These are phyloP conservation scores for Saturnispora dispora DNA, from an alignment of 805 yeast genomes.

Conservation along the genomic window DNA sequence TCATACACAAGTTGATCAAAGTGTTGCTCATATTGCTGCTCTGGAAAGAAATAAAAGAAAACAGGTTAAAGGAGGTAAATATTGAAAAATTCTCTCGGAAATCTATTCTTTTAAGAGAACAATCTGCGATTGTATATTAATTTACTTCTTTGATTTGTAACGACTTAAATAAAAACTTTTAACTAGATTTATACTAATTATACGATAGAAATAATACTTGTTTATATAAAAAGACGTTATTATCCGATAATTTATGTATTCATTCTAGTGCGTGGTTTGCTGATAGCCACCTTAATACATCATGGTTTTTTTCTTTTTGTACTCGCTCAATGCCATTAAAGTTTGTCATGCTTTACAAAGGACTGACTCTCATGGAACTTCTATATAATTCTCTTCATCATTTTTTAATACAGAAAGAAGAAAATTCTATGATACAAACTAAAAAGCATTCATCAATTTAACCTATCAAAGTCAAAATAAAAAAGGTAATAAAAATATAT, in stretches of 20 bases:
- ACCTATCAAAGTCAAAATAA: too few species aligned
- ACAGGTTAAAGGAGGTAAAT: background rate
- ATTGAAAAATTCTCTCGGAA: background rate
- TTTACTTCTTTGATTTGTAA: background rate
- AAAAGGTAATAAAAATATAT: background rate
- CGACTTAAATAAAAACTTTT: background rate
- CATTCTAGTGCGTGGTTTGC: background rate
- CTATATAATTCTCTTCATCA: too few species aligned
- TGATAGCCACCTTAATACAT: too few species aligned
- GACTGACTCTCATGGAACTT: too few species aligned
- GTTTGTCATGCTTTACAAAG: too few species aligned
- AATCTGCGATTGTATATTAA: background rate
- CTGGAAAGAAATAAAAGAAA: constrained; percentile 68
- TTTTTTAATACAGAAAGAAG: too few species aligned
- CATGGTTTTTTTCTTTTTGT: too few species aligned
- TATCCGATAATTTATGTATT: background rate
- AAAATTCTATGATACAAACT: too few species aligned
- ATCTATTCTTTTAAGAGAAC: background rate
- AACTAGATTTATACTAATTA: background rate
- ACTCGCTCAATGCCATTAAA: too few species aligned
- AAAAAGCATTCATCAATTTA: too few species aligned
- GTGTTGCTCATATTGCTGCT: constrained; percentile 92
- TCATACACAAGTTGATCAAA: constrained; percentile 85
- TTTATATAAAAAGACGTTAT: background rate
- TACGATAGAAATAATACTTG: background rate